Conservation (phyloP, 2,329 filamentous ascomycete species). For the Colletotrichum godetiae region DNA sequence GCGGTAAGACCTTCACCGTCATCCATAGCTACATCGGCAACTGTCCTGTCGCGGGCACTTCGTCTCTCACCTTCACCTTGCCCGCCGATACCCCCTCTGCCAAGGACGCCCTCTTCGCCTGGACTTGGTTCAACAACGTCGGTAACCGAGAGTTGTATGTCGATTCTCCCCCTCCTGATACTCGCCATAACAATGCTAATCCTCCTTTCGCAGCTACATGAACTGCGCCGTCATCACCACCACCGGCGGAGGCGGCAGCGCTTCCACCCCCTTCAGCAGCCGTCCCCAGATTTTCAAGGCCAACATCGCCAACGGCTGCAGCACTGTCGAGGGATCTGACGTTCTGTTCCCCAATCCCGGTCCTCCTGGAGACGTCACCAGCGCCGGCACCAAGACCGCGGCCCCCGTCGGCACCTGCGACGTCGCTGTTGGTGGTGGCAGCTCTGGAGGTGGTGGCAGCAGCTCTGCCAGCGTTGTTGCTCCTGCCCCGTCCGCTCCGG, state of each 20-base stretch:
- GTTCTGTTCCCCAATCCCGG: conserved; percentile 76
- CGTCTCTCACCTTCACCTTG: conserved; percentile 73
- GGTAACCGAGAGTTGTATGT: conserved; percentile 79
- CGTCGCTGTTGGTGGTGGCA: conserved; percentile 47
- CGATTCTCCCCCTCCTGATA: background rate
- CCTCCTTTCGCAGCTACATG: conserved; percentile 68
- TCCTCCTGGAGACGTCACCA: conserved; percentile 55
- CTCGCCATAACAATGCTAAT: background rate
- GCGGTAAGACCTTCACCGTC: conserved; percentile 77
- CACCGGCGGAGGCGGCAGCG: conserved; percentile 50
- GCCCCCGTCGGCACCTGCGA: conserved; percentile 50
- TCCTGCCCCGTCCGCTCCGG: conserved; percentile 38
- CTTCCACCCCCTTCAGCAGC: conserved; percentile 53
- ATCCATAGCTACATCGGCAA: conserved; percentile 67
- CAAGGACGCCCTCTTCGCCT: conserved; percentile 74
- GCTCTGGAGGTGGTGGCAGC: conserved; percentile 37
- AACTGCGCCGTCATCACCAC: conserved; percentile 81
- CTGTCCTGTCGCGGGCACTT: conserved; percentile 58
- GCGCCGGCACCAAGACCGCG: conserved; percentile 48
- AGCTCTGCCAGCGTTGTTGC: conserved; percentile 25
- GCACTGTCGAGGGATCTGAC: conserved; percentile 66
- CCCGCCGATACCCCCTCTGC: conserved; percentile 69
- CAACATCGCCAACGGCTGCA: conserved; percentile 72
- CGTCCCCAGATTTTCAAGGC: conserved; percentile 78
- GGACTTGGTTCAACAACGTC: conserved; percentile 82